Conservation (phyloP, 2,329 filamentous ascomycete genomes). For the Exophiala phaeomuriformis region DNA sequence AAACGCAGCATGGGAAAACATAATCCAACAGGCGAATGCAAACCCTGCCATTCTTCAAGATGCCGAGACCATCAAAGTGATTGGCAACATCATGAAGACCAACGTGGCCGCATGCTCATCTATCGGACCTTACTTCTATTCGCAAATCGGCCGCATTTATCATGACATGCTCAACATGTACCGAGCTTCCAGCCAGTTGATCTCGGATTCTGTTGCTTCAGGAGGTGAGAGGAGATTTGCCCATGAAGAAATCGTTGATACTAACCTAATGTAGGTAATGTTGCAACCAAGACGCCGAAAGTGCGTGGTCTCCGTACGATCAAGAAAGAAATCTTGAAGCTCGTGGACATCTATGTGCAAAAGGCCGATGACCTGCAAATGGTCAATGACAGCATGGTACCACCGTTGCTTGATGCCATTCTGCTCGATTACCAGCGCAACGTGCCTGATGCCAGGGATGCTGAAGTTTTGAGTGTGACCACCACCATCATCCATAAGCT, state of each 20-base stretch:
- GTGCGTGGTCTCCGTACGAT: constrained; percentile 92
- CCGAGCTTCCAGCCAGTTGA: constrained; percentile 88
- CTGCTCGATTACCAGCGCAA: constrained; percentile 96
- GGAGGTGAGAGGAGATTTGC: constrained; percentile 55
- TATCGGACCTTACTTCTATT: constrained; percentile 94
- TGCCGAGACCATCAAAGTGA: constrained; percentile 91
- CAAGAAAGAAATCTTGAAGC: constrained; percentile 98
- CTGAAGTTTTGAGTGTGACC: constrained; percentile 95
- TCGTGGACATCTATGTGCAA: constrained; percentile 96
- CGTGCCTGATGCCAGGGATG: constrained; percentile 88
- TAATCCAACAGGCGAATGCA: constrained; percentile 79
- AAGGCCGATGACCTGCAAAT: constrained; percentile 95
- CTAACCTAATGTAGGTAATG: constrained; percentile 53
- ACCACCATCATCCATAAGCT: constrained; percentile 95
- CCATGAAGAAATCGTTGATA: not conserved
- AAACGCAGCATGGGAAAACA: constrained; percentile 90
- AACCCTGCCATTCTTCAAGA: constrained; percentile 85
- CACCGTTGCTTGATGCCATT: constrained; percentile 88
- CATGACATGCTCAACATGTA: constrained; percentile 99
- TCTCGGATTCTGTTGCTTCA: constrained; percentile 80
- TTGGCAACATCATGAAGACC: constrained; percentile 99
- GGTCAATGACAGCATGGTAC: constrained; percentile 88
- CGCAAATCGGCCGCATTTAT: constrained; percentile 95
- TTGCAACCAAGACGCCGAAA: constrained; percentile 95
- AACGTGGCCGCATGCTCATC: constrained; percentile 98